Evolutionary conservation across 768 basidiomycete species (phyloP).

Genomic region (Leccinum subgranulosum): DNA sequence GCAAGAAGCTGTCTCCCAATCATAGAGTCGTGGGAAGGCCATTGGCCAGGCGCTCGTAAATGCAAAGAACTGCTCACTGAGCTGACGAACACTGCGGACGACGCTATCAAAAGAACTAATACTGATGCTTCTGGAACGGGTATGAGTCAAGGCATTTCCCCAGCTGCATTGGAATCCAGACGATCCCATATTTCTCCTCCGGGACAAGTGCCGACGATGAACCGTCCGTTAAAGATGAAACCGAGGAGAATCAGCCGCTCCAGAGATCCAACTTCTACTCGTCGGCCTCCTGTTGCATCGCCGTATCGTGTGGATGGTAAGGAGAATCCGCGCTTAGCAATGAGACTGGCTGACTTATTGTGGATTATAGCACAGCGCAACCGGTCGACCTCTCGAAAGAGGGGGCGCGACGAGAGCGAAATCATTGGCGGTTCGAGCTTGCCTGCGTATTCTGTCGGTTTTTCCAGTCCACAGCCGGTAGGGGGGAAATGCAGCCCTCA

Average conservation of each 20-base stretch:
- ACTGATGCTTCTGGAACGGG: constrained; percentile 22
- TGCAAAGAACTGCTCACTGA: constrained; percentile 79
- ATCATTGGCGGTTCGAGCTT: constrained; percentile 40
- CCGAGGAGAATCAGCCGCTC: constrained; percentile 56
- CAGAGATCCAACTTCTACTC: constrained; percentile 51
- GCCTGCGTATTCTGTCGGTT: constrained; percentile 49
- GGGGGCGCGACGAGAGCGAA: constrained; percentile 66
- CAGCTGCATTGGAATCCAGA: constrained; percentile 47
- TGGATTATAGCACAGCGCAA: constrained; percentile 55
- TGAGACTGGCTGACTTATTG: constrained; percentile 14
- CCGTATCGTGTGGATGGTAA: constrained; percentile 66
- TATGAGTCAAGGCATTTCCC: constrained; percentile 24
- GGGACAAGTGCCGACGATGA: constrained; percentile 41
- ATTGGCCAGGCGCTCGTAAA: constrained; percentile 86
- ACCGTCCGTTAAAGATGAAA: constrained; percentile 49
- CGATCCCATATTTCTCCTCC: constrained; percentile 49
- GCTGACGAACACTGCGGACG: constrained; percentile 63
- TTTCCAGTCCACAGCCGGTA: constrained; percentile 50
- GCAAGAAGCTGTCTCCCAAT: constrained; percentile 68
- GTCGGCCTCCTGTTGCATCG: constrained; percentile 56
- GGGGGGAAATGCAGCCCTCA: constrained; percentile 56
- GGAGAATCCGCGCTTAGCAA: constrained; percentile 20
- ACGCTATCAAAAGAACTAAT: constrained; percentile 48
- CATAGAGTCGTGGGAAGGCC: constrained; percentile 77
- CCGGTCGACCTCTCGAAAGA: constrained; percentile 71